These are phyloP conservation scores for Penicillium frequentans DNA, from an alignment of 2,329 filamentous ascomycete species.

Conservation along the genomic window DNA sequence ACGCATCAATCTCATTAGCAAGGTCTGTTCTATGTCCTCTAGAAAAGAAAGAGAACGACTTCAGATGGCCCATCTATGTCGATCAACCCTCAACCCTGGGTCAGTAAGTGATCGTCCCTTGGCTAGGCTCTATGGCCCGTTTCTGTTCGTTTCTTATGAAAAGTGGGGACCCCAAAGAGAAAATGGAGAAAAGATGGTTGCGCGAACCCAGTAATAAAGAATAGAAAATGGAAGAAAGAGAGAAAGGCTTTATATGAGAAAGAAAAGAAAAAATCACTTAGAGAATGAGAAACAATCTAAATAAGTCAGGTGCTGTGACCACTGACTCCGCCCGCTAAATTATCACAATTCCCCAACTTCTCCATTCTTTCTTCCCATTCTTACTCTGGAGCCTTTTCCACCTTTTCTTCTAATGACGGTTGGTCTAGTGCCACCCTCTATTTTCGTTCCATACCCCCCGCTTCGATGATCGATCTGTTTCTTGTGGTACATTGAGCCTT, in stretches of 20 bases:
- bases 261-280: not conserved
- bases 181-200: slow-evolving; percentile 1
- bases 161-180: slow-evolving; percentile 2
- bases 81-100: not conserved
- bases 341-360: slow-evolving; percentile 1
- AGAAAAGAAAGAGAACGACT: not conserved
- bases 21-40: too few species aligned
- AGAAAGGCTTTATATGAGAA: not conserved
- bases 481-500: slow-evolving; percentile 39
- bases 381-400: not conserved
- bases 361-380: slow-evolving; percentile 4
- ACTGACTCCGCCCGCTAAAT: slow-evolving; percentile 4
- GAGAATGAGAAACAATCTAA: not conserved
- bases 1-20: not conserved
- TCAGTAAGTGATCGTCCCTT: slow-evolving; percentile 4
- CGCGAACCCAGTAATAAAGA: not conserved
- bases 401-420: slow-evolving; percentile 18
- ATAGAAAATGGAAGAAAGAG: not conserved
- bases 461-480: slow-evolving; percentile 42
- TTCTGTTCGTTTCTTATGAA: not conserved
- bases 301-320: slow-evolving; percentile 6
- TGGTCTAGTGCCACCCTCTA: slow-evolving; percentile 7
- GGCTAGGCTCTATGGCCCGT: slow-evolving; percentile 1
- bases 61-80: not conserved
- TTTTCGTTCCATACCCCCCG: slow-evolving; percentile 31